Base-by-base conservation (phyloP, 441 rosid genomes). In the Viola pubescens region DNA sequence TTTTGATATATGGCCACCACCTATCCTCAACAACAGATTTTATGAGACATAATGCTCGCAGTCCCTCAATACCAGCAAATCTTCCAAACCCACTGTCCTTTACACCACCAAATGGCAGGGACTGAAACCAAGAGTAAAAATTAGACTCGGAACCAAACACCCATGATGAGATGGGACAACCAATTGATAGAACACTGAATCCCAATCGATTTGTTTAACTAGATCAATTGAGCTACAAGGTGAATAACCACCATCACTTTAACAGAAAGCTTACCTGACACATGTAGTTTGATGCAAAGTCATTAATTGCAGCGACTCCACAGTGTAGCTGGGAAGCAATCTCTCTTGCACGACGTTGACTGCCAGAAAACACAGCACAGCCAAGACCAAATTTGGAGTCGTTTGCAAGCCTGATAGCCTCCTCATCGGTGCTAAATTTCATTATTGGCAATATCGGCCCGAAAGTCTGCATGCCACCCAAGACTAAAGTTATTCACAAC, bases 401-500 rank as follows among this genome's bases (percentile, higher is more conserved):
- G 69, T 94, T 94, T 48, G 98, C 94, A 42, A 94, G 87, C 76
- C 63, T 67, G 60, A 94, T 61, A 54, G 70, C 98, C 81, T 94
- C 98, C 77, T 94, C 95, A 75, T 94, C 94, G 0, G 82, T 82
- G 72, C 78, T 80, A 66, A 89, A 88, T 81, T 88, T 85, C 98
- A 94, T 94, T 56, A 94, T 88, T 10, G 98, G 96, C 89, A 94
- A 86, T 64, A 94, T 88, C 49, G 98, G 98, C 70, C 98, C 98
- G 78, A 94, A 94, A 58, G 97, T 74, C 98, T 94, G 84, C 73
- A 69, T 57, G 34, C 13, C 59, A 54, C 14, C 13, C 69, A 51
- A 52, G 53, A 63, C 61, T 69, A 41, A 39, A 8, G 14, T 40
- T 51, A 46, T 51, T 51, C 59, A 45, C 14, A 57, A 37, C 43